Percentiles rank a stretch among this genome's conserved stretches.
Evolutionary conservation across 345 rosid species (phyloP).

Genomic region (Melaleuca quinquenervia): DNA sequence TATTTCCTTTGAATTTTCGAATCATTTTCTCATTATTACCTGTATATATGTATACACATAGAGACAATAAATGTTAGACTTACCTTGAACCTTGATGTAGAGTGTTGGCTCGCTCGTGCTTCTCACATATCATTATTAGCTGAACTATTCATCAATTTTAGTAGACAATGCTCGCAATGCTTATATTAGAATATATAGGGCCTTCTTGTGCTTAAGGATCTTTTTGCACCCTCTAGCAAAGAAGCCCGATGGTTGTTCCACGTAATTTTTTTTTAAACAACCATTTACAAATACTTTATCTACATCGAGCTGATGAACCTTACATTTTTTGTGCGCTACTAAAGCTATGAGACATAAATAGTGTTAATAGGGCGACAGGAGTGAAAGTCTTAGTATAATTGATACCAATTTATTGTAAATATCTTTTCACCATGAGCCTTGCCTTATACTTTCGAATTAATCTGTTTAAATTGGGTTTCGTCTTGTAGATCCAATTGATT

Average conservation of each 20-base stretch:
- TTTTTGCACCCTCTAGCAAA: neutral
- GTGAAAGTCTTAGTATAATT: neutral
- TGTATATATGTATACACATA: too few species aligned
- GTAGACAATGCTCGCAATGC: neutral
- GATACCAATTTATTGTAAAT: fast-evolving
- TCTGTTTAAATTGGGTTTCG: neutral
- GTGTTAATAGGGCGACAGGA: neutral
- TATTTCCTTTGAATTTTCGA: too few species aligned
- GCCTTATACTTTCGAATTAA: neutral
- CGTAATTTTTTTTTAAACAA: neutral
- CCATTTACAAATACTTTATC: neutral
- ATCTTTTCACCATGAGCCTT: neutral
- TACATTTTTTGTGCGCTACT: neutral
- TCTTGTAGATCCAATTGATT: neutral
- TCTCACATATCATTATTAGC: neutral
- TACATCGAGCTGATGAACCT: neutral
- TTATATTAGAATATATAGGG: neutral
- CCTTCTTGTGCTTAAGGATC: neutral
- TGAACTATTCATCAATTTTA: neutral
- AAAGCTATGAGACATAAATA: neutral
- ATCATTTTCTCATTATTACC: too few species aligned
- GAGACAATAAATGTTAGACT: too few species aligned
- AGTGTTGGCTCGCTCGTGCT: too few species aligned
- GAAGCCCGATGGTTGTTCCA: neutral
- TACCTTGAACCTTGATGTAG: too few species aligned